These are phyloP conservation scores for Gossypium mustelinum DNA, from an alignment of 345 rosid genomes.

Conservation along the genomic window DNA sequence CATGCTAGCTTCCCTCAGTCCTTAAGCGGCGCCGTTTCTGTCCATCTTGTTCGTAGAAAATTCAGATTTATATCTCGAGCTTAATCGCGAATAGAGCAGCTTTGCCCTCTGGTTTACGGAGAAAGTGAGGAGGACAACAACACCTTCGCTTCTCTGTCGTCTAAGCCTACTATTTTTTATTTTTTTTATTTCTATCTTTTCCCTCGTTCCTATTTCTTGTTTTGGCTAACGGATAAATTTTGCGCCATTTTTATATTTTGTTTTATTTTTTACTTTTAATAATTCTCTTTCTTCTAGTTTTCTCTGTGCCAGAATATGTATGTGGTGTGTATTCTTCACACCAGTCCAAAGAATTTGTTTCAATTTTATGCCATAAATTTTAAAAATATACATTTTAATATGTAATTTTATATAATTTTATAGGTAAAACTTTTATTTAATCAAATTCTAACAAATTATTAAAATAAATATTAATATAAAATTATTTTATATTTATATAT, in stretches of 20 bases:
- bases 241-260: background rate
- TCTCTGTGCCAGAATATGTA: background rate
- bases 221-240: background rate
- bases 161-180: background rate
- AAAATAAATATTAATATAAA: no score
- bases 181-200: no score
- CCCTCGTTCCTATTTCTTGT: background rate
- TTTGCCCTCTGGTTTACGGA: background rate
- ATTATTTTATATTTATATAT: no score
- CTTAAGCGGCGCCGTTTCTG: background rate
- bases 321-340: background rate
- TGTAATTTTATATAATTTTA: no score
- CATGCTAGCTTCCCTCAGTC: constrained; percentile 21
- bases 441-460: no score
- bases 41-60: constrained; percentile 1
- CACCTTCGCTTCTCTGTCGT: background rate
- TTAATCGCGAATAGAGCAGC: background rate
- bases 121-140: no score
- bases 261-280: no score
- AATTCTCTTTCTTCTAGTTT: background rate
- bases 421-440: no score
- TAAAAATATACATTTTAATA: no score
- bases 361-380: background rate
- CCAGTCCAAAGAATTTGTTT: background rate
- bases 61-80: background rate